phyloP scores from a whole-genome alignment of 2,329 filamentous ascomycete genomes.

The Periglandula ipomoeae region DNA sequence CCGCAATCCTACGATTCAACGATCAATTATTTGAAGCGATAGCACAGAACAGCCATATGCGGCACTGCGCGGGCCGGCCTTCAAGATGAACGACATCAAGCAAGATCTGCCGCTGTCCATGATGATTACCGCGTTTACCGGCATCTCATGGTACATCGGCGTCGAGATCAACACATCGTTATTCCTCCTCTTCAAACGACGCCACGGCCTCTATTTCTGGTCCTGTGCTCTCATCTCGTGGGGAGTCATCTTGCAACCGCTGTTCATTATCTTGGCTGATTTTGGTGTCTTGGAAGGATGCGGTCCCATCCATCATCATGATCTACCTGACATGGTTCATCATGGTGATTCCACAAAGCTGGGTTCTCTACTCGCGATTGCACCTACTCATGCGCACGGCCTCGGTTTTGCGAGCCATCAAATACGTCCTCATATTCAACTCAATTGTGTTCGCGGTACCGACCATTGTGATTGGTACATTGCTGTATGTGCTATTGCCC shows the following conservation, averaged over 20 bases:
- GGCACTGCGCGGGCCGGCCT: background rate
- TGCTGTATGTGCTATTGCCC: slow-evolving; percentile 25
- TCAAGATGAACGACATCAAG: slow-evolving; percentile 11
- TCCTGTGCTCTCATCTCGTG: slow-evolving; percentile 19
- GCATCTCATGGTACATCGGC: slow-evolving; percentile 24
- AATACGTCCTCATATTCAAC: slow-evolving; percentile 47
- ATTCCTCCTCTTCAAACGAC: slow-evolving; percentile 20
- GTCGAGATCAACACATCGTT: slow-evolving; percentile 21
- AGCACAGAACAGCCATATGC: background rate
- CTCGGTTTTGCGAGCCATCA: slow-evolving; percentile 35
- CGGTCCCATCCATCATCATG: slow-evolving; percentile 10
- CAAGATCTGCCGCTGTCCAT: slow-evolving; percentile 19
- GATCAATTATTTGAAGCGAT: background rate
- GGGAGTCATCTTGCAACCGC: slow-evolving; percentile 23
- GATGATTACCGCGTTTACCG: slow-evolving; percentile 26
- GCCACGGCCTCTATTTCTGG: slow-evolving; percentile 24
- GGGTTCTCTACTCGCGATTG: slow-evolving; percentile 52
- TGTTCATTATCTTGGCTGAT: slow-evolving; percentile 35
- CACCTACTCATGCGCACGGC: slow-evolving; percentile 46
- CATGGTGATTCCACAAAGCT: slow-evolving; percentile 49
- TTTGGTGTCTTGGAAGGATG: slow-evolving; percentile 12
- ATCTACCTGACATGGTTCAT: slow-evolving; percentile 17
- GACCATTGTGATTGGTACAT: slow-evolving; percentile 44
- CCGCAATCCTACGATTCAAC: too few species aligned
- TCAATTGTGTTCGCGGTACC: slow-evolving; percentile 42